Percentiles rank a stretch among this genome's conserved stretches.
Evolutionary conservation across 768 basidiomycete species (phyloP).

Genomic region (Holtermannia corniformis): DNA sequence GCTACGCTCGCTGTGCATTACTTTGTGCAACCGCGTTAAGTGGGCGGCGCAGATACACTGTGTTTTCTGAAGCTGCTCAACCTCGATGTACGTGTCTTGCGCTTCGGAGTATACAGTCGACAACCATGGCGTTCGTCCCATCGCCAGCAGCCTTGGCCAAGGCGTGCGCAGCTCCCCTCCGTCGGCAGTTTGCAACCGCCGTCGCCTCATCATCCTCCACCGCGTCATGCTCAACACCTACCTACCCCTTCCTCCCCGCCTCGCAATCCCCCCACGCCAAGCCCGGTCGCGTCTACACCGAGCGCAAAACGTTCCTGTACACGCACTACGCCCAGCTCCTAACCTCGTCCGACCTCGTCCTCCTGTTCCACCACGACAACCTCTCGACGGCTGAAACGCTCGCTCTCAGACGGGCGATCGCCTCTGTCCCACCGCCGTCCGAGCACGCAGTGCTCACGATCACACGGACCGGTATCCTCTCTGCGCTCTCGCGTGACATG

Average conservation of each 20-base stretch:
- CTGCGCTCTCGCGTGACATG: slow-evolving; percentile 55
- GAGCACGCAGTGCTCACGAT: slow-evolving; percentile 52
- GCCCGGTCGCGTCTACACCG: slow-evolving; percentile 56
- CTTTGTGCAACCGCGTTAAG: no score
- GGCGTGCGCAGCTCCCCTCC: neutral
- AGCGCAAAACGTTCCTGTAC: slow-evolving; percentile 72
- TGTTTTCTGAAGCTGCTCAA: no score
- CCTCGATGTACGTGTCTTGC: no score
- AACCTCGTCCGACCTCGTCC: slow-evolving; percentile 52
- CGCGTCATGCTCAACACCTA: no score
- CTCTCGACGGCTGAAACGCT: slow-evolving; percentile 58
- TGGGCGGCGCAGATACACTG: no score
- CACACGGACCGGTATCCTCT: slow-evolving; percentile 69
- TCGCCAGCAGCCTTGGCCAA: neutral
- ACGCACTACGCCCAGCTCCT: slow-evolving; percentile 69
- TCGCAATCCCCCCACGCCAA: neutral
- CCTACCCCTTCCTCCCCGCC: neutral
- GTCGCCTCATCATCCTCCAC: neutral
- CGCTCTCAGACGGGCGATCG: slow-evolving; percentile 60
- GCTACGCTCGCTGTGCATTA: no score
- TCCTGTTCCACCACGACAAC: slow-evolving; percentile 70
- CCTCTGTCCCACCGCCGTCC: slow-evolving; percentile 42
- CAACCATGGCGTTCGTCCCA: neutral
- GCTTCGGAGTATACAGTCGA: no score
- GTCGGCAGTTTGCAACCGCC: neutral